These are phyloP conservation scores for Chaetomiaceae sp. DNA, from an alignment of 2,329 filamentous ascomycete species.

Conservation along the genomic window DNA sequence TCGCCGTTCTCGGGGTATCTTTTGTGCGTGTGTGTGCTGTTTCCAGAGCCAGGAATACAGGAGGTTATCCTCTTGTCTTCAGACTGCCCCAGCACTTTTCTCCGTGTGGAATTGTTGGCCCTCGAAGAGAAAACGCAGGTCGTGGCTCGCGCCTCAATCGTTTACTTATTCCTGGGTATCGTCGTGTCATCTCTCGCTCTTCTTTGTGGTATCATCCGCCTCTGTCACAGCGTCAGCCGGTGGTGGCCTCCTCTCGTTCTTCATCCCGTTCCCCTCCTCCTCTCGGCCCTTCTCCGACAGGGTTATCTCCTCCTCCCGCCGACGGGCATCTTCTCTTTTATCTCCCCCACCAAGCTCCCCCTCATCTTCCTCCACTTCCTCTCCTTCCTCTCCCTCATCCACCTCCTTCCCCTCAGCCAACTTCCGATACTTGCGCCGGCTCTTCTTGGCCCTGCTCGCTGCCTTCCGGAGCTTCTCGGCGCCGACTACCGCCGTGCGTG, in stretches of 20 bases:
- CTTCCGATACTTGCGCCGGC: constrained; percentile 68
- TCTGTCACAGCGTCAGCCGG: no score
- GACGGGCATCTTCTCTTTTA: no score
- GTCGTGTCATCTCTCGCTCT: background rate
- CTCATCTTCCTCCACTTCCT: background rate
- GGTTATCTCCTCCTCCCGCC: background rate
- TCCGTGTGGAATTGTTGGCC: background rate
- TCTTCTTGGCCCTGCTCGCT: constrained; percentile 77
- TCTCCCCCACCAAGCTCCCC: no score
- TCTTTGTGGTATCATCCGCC: background rate
- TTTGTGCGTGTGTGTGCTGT: background rate
- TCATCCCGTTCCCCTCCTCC: background rate
- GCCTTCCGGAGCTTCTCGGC: constrained; percentile 62
- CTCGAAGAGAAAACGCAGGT: background rate
- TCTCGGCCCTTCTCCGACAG: no score
- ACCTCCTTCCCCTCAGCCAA: constrained; percentile 43
- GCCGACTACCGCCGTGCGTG: constrained; percentile 60
- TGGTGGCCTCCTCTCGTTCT: background rate
- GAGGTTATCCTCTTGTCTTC: background rate
- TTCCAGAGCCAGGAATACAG: constrained; percentile 1
- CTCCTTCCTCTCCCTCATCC: background rate
- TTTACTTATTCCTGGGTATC: background rate
- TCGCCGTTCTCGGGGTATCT: constrained; percentile 3
- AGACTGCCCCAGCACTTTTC: no score
- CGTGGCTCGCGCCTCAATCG: background rate